A percentile compares a stretch with the other conserved stretches of the same genome.
Conservation (phyloP, 2,329 filamentous ascomycete species). For the Microsporum audouinii region DNA sequence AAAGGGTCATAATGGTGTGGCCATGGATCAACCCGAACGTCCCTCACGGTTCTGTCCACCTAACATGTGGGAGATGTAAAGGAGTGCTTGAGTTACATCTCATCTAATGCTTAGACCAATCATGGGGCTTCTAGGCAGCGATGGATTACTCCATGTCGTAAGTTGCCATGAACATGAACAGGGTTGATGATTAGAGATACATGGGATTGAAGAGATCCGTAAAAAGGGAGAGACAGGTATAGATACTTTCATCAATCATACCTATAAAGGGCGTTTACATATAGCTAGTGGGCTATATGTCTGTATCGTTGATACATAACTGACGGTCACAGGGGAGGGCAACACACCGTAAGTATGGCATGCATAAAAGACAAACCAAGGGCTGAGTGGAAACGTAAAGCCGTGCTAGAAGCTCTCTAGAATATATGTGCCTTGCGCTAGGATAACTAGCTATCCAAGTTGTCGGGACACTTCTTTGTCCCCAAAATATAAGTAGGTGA, state of each 20-base stretch:
- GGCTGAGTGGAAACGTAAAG: background rate
- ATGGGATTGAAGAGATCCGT: background rate
- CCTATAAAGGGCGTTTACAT: background rate
- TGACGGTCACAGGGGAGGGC: background rate
- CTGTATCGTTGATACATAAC: background rate
- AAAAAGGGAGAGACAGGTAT: background rate
- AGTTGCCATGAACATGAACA: background rate
- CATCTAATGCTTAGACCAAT: background rate
- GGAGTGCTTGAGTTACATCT: background rate
- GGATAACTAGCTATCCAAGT: background rate
- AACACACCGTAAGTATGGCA: background rate
- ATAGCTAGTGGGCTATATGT: background rate
- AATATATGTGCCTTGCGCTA: background rate
- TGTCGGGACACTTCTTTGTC: background rate
- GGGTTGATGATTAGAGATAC: background rate
- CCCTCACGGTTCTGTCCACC: background rate
- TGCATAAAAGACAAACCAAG: background rate
- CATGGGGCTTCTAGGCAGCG: background rate
- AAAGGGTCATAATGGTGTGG: background rate
- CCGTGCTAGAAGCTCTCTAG: background rate
- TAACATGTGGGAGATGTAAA: background rate
- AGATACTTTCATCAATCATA: background rate
- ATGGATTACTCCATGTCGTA: background rate
- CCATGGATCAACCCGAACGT: background rate
- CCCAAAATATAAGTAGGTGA: background rate